Percentiles rank a stretch among this genome's conserved stretches.
Evolutionary conservation across 2,329 filamentous ascomycete species (phyloP).

Genomic region (Trichoderma aggressivum): DNA sequence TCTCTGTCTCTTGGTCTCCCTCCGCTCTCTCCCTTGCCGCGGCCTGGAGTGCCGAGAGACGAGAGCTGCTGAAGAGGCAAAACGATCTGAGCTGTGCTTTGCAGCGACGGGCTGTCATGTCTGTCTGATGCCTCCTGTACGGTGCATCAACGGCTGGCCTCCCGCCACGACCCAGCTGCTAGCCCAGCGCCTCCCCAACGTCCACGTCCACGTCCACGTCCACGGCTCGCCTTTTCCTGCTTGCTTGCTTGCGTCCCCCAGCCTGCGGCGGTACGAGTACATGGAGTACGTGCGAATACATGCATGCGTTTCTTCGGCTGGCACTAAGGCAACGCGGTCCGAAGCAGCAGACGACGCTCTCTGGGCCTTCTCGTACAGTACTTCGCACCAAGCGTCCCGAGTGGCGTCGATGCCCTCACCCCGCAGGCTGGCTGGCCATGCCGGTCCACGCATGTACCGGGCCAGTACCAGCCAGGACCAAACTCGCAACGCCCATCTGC

Average conservation of each 20-base stretch:
- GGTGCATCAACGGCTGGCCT: neutral
- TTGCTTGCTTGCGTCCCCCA: neutral
- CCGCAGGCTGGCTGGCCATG: neutral
- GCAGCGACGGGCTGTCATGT: neutral
- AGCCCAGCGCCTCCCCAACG: neutral
- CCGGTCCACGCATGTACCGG: neutral
- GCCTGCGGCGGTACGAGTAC: neutral
- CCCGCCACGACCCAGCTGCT: neutral
- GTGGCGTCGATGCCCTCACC: constrained; percentile 5
- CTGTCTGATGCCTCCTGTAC: neutral
- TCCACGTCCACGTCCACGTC: neutral
- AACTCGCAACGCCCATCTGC: neutral
- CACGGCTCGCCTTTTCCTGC: constrained; percentile 1
- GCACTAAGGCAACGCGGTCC: constrained; percentile 15
- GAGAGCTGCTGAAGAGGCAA: neutral
- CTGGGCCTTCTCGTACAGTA: neutral
- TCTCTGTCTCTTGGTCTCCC: neutral
- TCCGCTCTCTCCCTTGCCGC: neutral
- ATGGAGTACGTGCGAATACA: neutral
- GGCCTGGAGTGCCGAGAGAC: neutral
- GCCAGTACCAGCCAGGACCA: neutral
- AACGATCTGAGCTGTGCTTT: neutral
- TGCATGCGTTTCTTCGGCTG: constrained; percentile 9
- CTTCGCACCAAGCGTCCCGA: neutral
- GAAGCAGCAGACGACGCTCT: neutral